phyloP scores from a whole-genome alignment of 2,329 filamentous ascomycete genomes.

The Alternaria novae-zelandiae region DNA sequence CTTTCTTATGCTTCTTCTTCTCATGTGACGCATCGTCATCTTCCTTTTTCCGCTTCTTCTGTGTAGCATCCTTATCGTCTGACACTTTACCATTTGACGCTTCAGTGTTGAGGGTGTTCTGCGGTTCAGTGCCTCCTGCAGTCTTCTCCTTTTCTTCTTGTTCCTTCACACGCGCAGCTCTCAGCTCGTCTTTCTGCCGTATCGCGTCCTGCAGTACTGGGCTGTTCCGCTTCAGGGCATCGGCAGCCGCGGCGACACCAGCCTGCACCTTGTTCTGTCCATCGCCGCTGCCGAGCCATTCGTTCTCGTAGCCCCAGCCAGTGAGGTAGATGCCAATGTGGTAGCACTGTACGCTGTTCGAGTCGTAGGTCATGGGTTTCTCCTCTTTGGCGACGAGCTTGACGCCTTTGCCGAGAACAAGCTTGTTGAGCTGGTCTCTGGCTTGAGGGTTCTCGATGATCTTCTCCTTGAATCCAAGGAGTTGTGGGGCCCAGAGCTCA shows the following conservation, averaged over 20 bases:
- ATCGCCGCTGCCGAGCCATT: slow-evolving; percentile 67
- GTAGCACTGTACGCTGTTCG: slow-evolving; percentile 62
- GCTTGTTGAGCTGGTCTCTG: slow-evolving; percentile 48
- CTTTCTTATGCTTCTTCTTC: slow-evolving; percentile 21
- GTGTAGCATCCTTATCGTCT: not conserved
- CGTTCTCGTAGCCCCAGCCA: slow-evolving; percentile 70
- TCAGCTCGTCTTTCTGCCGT: slow-evolving; percentile 30
- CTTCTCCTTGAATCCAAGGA: slow-evolving; percentile 38
- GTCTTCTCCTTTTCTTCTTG: slow-evolving; percentile 15
- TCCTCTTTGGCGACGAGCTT: slow-evolving; percentile 58
- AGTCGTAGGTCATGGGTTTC: slow-evolving; percentile 57
- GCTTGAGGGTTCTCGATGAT: slow-evolving; percentile 48
- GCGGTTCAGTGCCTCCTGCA: slow-evolving; percentile 11
- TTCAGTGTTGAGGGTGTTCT: not conserved
- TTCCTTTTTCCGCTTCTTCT: slow-evolving; percentile 16
- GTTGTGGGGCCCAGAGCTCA: slow-evolving; percentile 67
- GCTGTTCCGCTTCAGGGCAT: slow-evolving; percentile 61
- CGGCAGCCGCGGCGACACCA: slow-evolving; percentile 68
- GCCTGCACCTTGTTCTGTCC: slow-evolving; percentile 74
- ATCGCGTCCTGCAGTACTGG: slow-evolving; percentile 20
- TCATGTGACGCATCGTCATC: not conserved
- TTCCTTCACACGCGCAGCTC: slow-evolving; percentile 19
- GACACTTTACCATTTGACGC: slow-evolving; percentile 31
- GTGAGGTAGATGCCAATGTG: slow-evolving; percentile 69
- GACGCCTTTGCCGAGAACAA: slow-evolving; percentile 41